Conservation (phyloP, 768 basidiomycete species). For the Lactarius hengduanensis region DNA sequence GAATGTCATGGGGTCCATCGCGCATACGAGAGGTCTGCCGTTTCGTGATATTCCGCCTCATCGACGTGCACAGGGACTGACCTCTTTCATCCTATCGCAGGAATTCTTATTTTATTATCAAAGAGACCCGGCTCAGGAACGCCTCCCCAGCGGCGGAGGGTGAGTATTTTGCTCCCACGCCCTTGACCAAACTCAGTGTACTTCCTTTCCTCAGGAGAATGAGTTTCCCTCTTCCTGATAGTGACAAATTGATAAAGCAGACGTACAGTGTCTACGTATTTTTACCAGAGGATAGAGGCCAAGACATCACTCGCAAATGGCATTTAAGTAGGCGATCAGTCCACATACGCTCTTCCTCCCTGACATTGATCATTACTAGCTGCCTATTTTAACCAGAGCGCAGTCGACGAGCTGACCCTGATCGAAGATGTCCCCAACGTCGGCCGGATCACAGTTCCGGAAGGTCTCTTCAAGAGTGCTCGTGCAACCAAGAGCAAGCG, state of each 20-base stretch:
- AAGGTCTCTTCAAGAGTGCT: slow-evolving; percentile 60
- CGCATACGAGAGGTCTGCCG: slow-evolving; percentile 72
- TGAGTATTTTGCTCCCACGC: slow-evolving; percentile 11
- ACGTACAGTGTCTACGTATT: slow-evolving; percentile 78
- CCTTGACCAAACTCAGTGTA: neutral
- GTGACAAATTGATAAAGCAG: slow-evolving; percentile 63
- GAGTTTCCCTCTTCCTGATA: slow-evolving; percentile 36
- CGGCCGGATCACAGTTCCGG: slow-evolving; percentile 60
- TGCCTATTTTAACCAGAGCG: slow-evolving; percentile 79
- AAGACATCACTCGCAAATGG: slow-evolving; percentile 58
- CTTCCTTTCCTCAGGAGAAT: slow-evolving; percentile 39
- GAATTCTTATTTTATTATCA: slow-evolving; percentile 87
- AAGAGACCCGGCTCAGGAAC: slow-evolving; percentile 32
- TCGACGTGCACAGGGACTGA: neutral
- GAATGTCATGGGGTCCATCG: slow-evolving; percentile 78
- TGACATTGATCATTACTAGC: slow-evolving; percentile 43
- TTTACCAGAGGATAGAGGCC: slow-evolving; percentile 40
- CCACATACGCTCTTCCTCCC: slow-evolving; percentile 8
- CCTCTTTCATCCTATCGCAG: slow-evolving; percentile 39
- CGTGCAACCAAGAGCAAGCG: slow-evolving; percentile 26
- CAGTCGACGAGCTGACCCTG: slow-evolving; percentile 66
- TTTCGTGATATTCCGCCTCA: slow-evolving; percentile 10
- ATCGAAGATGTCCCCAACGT: slow-evolving; percentile 66
- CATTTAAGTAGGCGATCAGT: slow-evolving; percentile 61
- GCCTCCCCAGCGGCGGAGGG: slow-evolving; percentile 27